Evolutionary conservation across 2,329 filamentous ascomycete genomes (phyloP), one percentile per base, ranked within the genome.

Genomic region (Aspergillus carbonarius): DNA sequence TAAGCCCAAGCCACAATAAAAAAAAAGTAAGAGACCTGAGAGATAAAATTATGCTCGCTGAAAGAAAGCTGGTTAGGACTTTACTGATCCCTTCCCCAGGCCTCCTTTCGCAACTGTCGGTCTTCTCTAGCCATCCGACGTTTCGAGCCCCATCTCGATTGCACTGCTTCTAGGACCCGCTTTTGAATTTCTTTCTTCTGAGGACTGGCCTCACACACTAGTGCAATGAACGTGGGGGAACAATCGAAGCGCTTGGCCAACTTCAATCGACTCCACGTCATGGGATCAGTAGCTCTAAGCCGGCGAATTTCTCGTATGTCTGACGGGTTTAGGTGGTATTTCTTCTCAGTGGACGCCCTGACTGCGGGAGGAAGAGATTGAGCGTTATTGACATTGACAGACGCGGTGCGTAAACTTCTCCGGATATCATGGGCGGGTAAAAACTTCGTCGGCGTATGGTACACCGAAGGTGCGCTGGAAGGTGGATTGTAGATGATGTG

Each of bases 401-500:
- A 63, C 39, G 64, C 64, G n/a, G 73, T 62, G 65, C 80, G 80
- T 30, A 85, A 71, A 42, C 71, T 67, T 61, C 79, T 75, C 57
- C 86, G 79, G 20, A 79, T 77, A 73, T 89, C 87, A 62, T 79
- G 76, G 55, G 78, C 70, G 5, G 87, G 87, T 7, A 89, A 79
- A 70, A 89, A 89, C 63, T 87, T 86, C 27, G 80, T 74, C 1
- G 87, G 87, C 1, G 87, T 89, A 69, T 87, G 83, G 68, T 85
- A 86, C 23, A 85, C 81, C 60, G 81, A 85, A 7, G 87, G 86
- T 6, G 83, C 81, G 27, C 84, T 83, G 6, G 85, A 85, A 0
- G 87, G 87, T 35, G 87, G 87, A 65, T 89, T 89, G 79, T 85
- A 85, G 70, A 89, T 80, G 69, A 87, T 85, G 67, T 84, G 81